A percentile compares a stretch with the other conserved stretches of the same genome.
These are phyloP conservation scores for Serendipita sp. DNA, from an alignment of 768 basidiomycete genomes.

Conservation along the genomic window DNA sequence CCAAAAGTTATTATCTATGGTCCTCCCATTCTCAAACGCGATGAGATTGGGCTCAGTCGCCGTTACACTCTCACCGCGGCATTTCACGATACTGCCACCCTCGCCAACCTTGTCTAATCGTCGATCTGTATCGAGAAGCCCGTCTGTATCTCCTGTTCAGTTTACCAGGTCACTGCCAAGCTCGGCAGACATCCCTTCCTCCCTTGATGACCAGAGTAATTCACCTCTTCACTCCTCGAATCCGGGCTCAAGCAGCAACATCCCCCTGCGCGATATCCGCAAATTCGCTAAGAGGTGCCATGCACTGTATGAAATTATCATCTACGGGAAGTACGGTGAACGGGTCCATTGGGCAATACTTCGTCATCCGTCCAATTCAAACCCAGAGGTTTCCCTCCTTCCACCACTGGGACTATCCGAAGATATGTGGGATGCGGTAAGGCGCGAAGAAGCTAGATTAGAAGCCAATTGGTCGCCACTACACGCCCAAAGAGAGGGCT, in stretches of 20 bases:
- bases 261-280: not conserved
- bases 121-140: not conserved
- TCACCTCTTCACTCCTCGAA: too few species aligned
- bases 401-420: not conserved
- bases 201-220: not conserved
- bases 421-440: not conserved
- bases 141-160: not conserved
- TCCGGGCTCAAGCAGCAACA: too few species aligned
- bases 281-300: not conserved
- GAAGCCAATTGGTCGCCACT: not conserved
- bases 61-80: constrained; percentile 19
- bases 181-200: not conserved
- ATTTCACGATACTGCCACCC: constrained; percentile 22
- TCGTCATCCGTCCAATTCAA: not conserved
- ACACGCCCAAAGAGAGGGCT: not conserved
- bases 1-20: constrained; percentile 21
- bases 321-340: not conserved
- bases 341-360: not conserved
- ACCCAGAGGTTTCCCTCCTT: not conserved
- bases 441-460: not conserved
- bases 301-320: not conserved
- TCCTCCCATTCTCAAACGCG: constrained; percentile 20
- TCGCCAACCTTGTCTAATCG: constrained; percentile 9
- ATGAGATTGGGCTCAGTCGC: constrained; percentile 19
- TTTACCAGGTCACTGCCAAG: not conserved